A percentile compares a stretch with the other conserved stretches of the same genome.
These are phyloP conservation scores for Scutellaria minor DNA, from an alignment of 257 asterid genomes.

Conservation along the genomic window DNA sequence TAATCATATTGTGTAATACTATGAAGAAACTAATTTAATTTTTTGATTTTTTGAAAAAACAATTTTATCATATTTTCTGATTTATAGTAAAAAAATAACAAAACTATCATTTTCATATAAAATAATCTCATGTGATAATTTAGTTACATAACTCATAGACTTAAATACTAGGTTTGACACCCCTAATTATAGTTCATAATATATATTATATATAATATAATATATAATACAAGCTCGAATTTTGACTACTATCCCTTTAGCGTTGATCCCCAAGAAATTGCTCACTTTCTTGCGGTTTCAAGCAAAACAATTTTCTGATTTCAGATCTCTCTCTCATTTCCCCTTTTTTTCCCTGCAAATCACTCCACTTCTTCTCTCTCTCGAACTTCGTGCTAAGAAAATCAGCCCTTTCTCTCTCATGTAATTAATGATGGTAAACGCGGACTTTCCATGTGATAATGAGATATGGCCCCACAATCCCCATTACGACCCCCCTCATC, in stretches of 20 bases:
- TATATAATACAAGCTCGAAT: too few relatives aligned
- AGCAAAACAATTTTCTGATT: constrained; percentile 5
- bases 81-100: too few relatives aligned
- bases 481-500: not conserved
- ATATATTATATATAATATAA: too few relatives aligned
- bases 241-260: not conserved
- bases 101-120: too few relatives aligned
- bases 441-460: constrained; percentile 60
- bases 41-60: too few relatives aligned
- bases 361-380: constrained; percentile 22
- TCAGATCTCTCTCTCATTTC: constrained; percentile 31
- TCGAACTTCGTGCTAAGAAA: constrained; percentile 45
- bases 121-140: too few relatives aligned
- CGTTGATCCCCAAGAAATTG: constrained; percentile 21
- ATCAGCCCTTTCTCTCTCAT: constrained; percentile 36
- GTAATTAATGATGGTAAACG: constrained; percentile 45
- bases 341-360: constrained; percentile 29
- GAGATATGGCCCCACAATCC: constrained; percentile 26
- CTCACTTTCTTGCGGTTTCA: constrained; percentile 32
- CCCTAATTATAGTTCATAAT: too few relatives aligned
- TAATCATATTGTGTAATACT: too few relatives aligned
- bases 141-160: too few relatives aligned
- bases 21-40: too few relatives aligned
- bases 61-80: too few relatives aligned
- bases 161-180: too few relatives aligned